These are phyloP conservation scores for Dioscorea alata DNA, from an alignment of 106 monocot species.

Conservation along the genomic window DNA sequence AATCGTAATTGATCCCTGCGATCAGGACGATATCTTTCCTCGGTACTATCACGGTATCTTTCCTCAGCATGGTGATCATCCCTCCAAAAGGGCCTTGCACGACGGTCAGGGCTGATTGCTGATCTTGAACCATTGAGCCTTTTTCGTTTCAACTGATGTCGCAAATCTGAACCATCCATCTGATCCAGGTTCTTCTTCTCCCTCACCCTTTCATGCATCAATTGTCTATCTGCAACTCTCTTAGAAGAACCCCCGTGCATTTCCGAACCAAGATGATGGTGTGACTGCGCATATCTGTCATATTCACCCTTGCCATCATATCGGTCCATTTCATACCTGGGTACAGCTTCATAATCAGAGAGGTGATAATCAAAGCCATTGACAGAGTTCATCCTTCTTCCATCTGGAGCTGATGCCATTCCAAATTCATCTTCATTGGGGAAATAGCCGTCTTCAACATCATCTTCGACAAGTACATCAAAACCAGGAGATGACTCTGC, in stretches of 20 bases:
- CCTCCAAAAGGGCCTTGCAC: conserved; percentile 7
- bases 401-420: conserved; percentile 13
- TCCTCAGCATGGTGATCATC: conserved; percentile 27
- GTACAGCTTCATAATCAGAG: conserved; percentile 21
- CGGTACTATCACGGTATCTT: conserved; percentile 7
- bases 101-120: conserved; percentile 21
- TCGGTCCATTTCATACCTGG: conserved; percentile 35
- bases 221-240: conserved; percentile 28
- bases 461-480: conserved; percentile 54
- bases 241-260: conserved; percentile 27
- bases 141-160: conserved; percentile 70
- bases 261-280: conserved; percentile 18
- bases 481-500: conserved; percentile 75
- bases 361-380: conserved; percentile 33
- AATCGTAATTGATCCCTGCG: conserved; percentile 7
- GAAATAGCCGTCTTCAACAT: conserved; percentile 32
- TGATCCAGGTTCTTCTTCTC: conserved; percentile 20
- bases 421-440: conserved; percentile 36
- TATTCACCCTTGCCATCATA: conserved; percentile 27
- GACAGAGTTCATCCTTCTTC: conserved; percentile 5
- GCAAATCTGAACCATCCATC: conserved; percentile 60
- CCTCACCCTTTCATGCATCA: conserved; percentile 20
- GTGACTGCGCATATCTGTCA: conserved; percentile 20
- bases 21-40: neutral
- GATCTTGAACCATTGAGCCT: conserved; percentile 42